Percentiles rank a stretch among this genome's conserved stretches.
Evolutionary conservation across 345 rosid genomes (phyloP).

Genomic region (Boechera stricta): DNA sequence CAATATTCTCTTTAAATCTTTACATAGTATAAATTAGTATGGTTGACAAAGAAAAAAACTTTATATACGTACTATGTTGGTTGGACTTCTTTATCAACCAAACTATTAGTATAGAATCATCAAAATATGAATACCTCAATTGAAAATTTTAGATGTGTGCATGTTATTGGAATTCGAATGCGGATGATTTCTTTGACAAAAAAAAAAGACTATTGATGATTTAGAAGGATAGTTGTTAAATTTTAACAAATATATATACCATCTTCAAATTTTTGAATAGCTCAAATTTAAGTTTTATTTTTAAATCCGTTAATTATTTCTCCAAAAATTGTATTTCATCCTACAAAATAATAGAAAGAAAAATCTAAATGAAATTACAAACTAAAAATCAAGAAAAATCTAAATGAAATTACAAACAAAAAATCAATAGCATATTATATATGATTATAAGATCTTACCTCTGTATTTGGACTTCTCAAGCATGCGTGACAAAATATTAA

Average conservation of each 20-base stretch:
- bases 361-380: not conserved
- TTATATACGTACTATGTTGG: not conserved
- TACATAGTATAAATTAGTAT: too few species aligned
- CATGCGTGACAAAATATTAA: conserved; percentile 56
- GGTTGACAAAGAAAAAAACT: not conserved
- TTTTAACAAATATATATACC: not conserved
- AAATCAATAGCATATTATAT: not conserved
- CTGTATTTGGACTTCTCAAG: conserved; percentile 48
- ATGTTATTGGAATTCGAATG: not conserved
- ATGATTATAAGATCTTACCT: conserved; percentile 50
- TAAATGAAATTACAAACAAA: not conserved
- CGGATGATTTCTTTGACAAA: not conserved
- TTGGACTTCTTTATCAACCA: not conserved
- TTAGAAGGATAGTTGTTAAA: too few species aligned
- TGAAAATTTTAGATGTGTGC: conserved; percentile 1
- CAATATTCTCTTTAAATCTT: too few species aligned
- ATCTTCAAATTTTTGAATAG: not conserved
- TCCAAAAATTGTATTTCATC: not conserved
- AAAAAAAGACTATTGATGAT: too few species aligned
- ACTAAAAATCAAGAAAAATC: not conserved
- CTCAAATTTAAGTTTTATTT: not conserved
- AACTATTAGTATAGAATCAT: not conserved
- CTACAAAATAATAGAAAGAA: not conserved
- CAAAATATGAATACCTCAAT: not conserved
- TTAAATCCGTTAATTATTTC: not conserved